These are phyloP conservation scores for Dissophora ornata DNA, from an alignment of 192 early-diverging fungal genomes.

Conservation along the genomic window DNA sequence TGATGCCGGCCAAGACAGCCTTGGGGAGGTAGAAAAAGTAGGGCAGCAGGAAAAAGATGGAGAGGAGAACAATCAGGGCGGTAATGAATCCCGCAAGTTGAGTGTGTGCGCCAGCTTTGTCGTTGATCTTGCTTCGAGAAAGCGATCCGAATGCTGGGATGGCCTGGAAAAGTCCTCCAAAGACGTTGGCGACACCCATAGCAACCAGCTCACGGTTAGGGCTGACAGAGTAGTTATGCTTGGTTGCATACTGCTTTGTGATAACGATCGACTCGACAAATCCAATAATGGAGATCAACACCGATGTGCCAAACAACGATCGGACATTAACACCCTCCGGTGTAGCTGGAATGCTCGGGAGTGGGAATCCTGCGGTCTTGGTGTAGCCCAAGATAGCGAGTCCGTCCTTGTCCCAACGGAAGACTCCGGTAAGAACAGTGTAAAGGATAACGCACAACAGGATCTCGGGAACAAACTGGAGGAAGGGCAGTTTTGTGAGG, in stretches of 20 bases:
- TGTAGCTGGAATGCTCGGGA: constrained; percentile 70
- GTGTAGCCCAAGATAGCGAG: constrained; percentile 85
- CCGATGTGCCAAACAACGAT: constrained; percentile 81
- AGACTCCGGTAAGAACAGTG: constrained; percentile 70
- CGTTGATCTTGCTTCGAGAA: constrained; percentile 93
- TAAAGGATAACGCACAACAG: constrained; percentile 84
- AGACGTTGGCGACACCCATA: constrained; percentile 88
- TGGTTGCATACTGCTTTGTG: constrained; percentile 90
- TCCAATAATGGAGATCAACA: constrained; percentile 94
- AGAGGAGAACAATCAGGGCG: constrained; percentile 77
- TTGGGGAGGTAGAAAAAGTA: constrained; percentile 87
- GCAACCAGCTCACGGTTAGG: constrained; percentile 98
- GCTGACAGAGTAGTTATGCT: constrained; percentile 92
- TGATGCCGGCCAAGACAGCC: constrained; percentile 83
- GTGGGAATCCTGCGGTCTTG: constrained; percentile 67
- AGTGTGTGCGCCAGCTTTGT: constrained; percentile 89
- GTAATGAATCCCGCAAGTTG: constrained; percentile 91
- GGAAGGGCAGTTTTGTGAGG: constrained; percentile 57
- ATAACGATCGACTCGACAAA: constrained; percentile 98
- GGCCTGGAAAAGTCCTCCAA: constrained; percentile 79
- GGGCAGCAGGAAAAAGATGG: constrained; percentile 85
- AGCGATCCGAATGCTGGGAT: constrained; percentile 91
- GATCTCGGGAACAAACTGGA: constrained; percentile 93
- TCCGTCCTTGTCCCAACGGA: constrained; percentile 79
- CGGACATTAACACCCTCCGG: constrained; percentile 71